Evolutionary conservation across 495 filamentous ascomycete genomes (phyloP).

Genomic region (Annulohypoxylon nitens): DNA sequence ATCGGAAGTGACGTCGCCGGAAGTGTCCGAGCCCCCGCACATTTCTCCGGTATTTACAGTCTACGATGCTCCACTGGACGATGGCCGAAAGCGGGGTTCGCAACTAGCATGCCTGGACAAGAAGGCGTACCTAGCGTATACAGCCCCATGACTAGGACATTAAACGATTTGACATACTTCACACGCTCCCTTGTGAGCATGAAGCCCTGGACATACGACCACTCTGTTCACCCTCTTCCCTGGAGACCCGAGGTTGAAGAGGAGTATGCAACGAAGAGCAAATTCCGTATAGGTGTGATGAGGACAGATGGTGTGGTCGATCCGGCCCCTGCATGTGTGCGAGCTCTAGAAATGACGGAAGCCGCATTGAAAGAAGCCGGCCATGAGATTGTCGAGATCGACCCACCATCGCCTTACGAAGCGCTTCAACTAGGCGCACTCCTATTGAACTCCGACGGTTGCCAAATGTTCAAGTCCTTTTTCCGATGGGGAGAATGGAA

Average conservation of each 20-base stretch:
- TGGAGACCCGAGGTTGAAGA: conserved; percentile 76
- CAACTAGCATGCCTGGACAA: conserved; percentile 93
- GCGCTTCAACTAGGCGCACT: conserved; percentile 84
- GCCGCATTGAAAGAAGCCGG: conserved; percentile 75
- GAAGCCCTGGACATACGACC: conserved; percentile 94
- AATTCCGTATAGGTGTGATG: conserved; percentile 81
- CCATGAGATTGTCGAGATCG: conserved; percentile 81
- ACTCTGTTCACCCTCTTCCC: conserved; percentile 83
- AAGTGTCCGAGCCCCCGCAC: conserved; percentile 88
- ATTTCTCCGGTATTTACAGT: conserved; percentile 91
- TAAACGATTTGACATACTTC: conserved; percentile 89
- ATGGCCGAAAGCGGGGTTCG: conserved; percentile 89
- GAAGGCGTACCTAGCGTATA: conserved; percentile 92
- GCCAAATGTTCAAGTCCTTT: conserved; percentile 81
- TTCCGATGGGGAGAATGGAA: conserved; percentile 82
- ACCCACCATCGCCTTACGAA: conserved; percentile 75
- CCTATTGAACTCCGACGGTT: conserved; percentile 89
- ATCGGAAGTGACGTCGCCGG: conserved; percentile 96
- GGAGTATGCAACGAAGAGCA: conserved; percentile 70
- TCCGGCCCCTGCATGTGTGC: conserved; percentile 84
- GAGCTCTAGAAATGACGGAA: conserved; percentile 79
- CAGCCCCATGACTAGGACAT: conserved; percentile 91
- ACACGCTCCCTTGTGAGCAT: conserved; percentile 81
- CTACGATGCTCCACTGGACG: conserved; percentile 94
- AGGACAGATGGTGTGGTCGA: conserved; percentile 87